Evolutionary conservation across 1,284 basidiomycete species (phyloP).

Genomic region (Acaromyces ingoldii): DNA sequence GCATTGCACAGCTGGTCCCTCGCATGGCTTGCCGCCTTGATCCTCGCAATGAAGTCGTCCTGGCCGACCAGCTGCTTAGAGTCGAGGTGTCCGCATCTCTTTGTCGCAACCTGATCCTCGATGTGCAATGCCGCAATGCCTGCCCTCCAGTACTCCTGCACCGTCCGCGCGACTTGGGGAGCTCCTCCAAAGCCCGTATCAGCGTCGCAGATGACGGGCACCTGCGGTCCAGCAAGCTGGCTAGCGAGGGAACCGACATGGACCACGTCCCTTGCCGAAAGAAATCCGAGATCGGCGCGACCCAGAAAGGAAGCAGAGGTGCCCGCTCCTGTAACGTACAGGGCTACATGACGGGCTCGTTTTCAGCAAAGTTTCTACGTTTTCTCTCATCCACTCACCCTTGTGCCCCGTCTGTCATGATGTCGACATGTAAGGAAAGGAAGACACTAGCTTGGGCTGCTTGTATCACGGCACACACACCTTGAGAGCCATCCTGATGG

Average conservation of each 20-base stretch:
- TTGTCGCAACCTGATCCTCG: slow-evolving; percentile 79
- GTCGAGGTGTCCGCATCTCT: slow-evolving; percentile 73
- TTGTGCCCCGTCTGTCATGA: no score
- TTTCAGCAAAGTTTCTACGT: no score
- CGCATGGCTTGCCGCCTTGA: slow-evolving; percentile 62
- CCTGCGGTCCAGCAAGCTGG: slow-evolving; percentile 12
- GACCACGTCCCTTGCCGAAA: slow-evolving; percentile 64
- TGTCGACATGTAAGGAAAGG: no score
- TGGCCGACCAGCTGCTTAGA: slow-evolving; percentile 74
- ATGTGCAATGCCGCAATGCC: slow-evolving; percentile 74
- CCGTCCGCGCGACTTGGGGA: slow-evolving; percentile 69
- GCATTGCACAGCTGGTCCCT: slow-evolving; percentile 55
- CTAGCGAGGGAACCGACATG: slow-evolving; percentile 17
- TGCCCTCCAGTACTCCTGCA: slow-evolving; percentile 65
- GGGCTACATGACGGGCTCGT: slow-evolving; percentile 57
- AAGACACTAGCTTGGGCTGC: no score
- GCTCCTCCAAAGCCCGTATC: slow-evolving; percentile 78
- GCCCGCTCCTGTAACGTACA: slow-evolving; percentile 72
- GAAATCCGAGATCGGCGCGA: slow-evolving; percentile 71
- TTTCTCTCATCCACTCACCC: no score
- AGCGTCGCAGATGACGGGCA: slow-evolving; percentile 66
- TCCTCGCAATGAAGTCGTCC: slow-evolving; percentile 69
- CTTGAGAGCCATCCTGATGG: no score
- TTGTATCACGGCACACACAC: no score
- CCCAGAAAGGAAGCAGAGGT: slow-evolving; percentile 72